Percentiles rank a stretch among this genome's conserved stretches.
Evolutionary conservation across 2,329 filamentous ascomycete genomes (phyloP).

Genomic region (Ceratocystis ficicola): DNA sequence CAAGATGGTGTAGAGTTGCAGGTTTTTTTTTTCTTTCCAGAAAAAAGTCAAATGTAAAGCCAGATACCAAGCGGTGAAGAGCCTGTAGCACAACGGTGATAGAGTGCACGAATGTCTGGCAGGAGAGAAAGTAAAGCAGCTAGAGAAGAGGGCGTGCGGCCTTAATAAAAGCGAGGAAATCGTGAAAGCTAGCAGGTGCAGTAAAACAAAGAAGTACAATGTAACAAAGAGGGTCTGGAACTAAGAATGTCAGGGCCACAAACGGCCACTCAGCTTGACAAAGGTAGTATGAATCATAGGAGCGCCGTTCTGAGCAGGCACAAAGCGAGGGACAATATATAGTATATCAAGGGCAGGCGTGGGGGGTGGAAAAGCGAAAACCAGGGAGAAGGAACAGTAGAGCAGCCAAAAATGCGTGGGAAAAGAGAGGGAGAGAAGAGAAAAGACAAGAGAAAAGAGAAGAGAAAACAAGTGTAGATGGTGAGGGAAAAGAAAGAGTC

Average conservation of each 20-base stretch:
- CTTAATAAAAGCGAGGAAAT: background rate
- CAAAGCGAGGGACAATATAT: background rate
- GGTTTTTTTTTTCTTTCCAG: too few species aligned
- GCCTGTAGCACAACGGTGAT: background rate
- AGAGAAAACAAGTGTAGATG: background rate
- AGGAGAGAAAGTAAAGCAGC: background rate
- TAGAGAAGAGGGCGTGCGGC: background rate
- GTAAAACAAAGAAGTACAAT: background rate
- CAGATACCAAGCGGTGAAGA: background rate
- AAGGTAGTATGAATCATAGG: conserved; percentile 1
- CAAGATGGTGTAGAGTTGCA: background rate
- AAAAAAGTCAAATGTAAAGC: too few species aligned
- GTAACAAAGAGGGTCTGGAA: background rate
- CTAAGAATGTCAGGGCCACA: conserved; percentile 13
- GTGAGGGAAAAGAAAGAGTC: background rate
- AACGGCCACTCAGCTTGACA: conserved; percentile 10
- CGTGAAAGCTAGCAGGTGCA: background rate
- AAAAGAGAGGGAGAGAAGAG: background rate
- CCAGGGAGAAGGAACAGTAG: background rate
- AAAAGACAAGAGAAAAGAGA: background rate
- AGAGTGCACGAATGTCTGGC: background rate
- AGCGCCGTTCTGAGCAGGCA: conserved; percentile 9
- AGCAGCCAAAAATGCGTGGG: background rate
- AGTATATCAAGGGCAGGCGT: background rate
- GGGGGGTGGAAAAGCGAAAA: background rate